These are phyloP conservation scores for Colletotrichum caudatum DNA, from an alignment of 2,329 filamentous ascomycete genomes.

Conservation along the genomic window DNA sequence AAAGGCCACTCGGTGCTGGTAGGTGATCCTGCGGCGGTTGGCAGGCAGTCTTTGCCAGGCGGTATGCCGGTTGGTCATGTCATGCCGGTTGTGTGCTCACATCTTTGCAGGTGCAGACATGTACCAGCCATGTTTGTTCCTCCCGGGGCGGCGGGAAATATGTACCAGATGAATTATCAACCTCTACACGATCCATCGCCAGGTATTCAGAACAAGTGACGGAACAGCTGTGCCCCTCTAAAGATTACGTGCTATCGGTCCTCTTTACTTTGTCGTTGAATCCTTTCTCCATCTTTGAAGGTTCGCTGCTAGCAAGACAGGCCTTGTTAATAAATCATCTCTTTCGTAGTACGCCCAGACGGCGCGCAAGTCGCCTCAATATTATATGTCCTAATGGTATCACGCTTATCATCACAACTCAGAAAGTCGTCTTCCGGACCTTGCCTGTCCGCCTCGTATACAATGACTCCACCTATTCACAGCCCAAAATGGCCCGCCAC, in stretches of 20 bases:
- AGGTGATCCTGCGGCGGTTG: background rate
- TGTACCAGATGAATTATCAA: background rate
- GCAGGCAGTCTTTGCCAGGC: no score
- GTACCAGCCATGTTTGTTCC: background rate
- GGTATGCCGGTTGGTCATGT: background rate
- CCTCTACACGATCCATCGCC: background rate
- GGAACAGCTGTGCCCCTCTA: background rate
- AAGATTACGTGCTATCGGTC: background rate
- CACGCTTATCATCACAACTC: background rate
- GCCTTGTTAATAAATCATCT: background rate
- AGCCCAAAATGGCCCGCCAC: background rate
- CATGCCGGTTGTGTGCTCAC: background rate
- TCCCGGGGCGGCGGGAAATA: background rate
- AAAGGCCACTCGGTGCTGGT: background rate
- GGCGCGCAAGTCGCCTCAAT: background rate
- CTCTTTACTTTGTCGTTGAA: background rate
- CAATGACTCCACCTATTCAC: background rate
- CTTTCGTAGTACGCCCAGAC: background rate
- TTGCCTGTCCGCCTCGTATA: background rate
- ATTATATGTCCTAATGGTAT: conserved; percentile 3
- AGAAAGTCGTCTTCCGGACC: background rate
- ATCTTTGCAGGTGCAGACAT: background rate
- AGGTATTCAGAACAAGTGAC: background rate
- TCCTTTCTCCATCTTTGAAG: background rate
- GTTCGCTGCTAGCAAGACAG: background rate